These are phyloP conservation scores for Alternaria panax DNA, from an alignment of 2,329 filamentous ascomycete genomes.

Conservation along the genomic window DNA sequence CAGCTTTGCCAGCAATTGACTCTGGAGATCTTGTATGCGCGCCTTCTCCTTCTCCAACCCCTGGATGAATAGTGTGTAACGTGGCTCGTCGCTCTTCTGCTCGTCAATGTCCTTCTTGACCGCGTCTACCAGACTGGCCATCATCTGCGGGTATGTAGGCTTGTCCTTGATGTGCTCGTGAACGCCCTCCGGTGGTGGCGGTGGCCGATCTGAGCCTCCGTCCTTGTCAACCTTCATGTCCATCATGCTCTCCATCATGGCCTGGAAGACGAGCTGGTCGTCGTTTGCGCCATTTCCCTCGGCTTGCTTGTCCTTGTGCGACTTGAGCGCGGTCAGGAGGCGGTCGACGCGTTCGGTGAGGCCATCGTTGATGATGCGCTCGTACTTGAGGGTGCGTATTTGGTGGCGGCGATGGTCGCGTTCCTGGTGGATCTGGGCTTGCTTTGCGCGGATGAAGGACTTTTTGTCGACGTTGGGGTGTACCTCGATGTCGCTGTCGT, in stretches of 20 bases:
- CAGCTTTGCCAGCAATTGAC: conserved; percentile 75
- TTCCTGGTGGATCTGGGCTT: conserved; percentile 94
- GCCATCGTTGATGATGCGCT: conserved; percentile 90
- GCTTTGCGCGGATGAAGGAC: conserved; percentile 98
- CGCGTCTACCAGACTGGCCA: conserved; percentile 93
- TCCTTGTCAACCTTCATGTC: conserved; percentile 61
- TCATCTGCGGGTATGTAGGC: conserved; percentile 94
- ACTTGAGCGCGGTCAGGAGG: conserved; percentile 76
- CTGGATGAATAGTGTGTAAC: conserved; percentile 77
- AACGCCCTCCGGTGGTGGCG: conserved; percentile 80
- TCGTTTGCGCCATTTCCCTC: conserved; percentile 57
- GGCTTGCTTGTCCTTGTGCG: conserved; percentile 65
- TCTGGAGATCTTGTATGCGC: conserved; percentile 81
- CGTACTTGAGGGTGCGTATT: conserved; percentile 91
- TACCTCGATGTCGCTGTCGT: conserved; percentile 97
- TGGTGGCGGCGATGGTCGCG: conserved; percentile 84
- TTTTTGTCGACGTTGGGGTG: conserved; percentile 99
- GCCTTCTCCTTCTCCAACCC: conserved; percentile 78
- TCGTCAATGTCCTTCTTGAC: conserved; percentile 87
- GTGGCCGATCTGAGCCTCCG: conserved; percentile 61
- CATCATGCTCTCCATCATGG: conserved; percentile 80
- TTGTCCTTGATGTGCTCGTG: conserved; percentile 76
- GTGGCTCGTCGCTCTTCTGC: conserved; percentile 67
- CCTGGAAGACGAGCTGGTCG: conserved; percentile 83
- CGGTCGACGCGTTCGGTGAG: conserved; percentile 82